Conservation (phyloP, 495 filamentous ascomycete species). For the Aspergillus sclerotiicarbonarius region DNA sequence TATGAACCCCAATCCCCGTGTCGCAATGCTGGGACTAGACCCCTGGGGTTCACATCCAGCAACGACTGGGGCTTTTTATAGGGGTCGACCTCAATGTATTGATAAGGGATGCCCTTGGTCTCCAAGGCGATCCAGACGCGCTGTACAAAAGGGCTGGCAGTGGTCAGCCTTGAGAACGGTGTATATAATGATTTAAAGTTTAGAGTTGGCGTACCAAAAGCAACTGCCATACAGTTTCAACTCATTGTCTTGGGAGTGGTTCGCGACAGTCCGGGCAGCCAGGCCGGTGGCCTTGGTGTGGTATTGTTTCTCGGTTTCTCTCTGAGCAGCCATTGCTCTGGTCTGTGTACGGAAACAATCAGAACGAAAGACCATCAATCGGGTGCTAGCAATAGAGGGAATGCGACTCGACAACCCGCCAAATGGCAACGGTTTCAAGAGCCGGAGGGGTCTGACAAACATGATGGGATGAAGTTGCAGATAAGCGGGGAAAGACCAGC, state of each 20-base stretch:
- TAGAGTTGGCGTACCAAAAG: constrained; percentile 68
- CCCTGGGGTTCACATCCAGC: constrained; percentile 84
- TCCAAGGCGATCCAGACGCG: constrained; percentile 97
- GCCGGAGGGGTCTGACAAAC: constrained; percentile 2
- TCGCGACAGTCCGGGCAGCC: constrained; percentile 71
- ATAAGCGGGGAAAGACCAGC: constrained; percentile 8
- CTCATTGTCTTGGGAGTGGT: constrained; percentile 65
- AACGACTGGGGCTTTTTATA: constrained; percentile 77
- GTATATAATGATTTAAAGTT: constrained; percentile 1
- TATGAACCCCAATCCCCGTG: constrained; percentile 86
- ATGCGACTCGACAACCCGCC: background rate
- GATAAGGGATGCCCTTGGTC: constrained; percentile 75
- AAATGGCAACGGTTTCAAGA: background rate
- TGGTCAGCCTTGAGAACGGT: constrained; percentile 18
- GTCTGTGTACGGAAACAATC: constrained; percentile 17
- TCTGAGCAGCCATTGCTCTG: constrained; percentile 45
- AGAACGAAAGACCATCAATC: constrained; percentile 9
- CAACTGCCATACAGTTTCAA: constrained; percentile 86
- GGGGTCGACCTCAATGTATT: constrained; percentile 90
- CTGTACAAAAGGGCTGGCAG: constrained; percentile 73
- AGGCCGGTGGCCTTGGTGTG: constrained; percentile 79
- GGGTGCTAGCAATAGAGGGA: background rate
- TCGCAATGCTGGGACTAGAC: constrained; percentile 78
- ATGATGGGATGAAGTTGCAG: background rate
- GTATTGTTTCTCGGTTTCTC: constrained; percentile 63